Conservation (phyloP, 164 flowering plant species). For the Aristolochia californica region DNA sequence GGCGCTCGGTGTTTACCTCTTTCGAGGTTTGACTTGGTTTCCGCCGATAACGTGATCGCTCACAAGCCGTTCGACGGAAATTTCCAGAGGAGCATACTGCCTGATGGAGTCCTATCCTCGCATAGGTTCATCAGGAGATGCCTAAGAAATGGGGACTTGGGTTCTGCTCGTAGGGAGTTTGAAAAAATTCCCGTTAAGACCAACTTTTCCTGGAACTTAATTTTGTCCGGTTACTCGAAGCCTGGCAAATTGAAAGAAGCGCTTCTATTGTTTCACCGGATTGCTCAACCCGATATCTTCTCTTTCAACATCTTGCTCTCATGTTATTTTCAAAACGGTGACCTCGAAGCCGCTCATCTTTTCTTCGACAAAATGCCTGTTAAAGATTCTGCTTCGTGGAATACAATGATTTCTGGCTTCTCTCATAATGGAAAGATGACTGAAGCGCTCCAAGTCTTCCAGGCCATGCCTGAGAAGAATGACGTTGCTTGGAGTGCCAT, state of each 20-base stretch:
- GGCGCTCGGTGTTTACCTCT: background rate
- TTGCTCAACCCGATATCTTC: conserved; percentile 18
- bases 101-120: conserved; percentile 7
- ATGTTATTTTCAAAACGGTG: conserved; percentile 17
- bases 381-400: conserved; percentile 20
- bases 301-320: conserved; percentile 19
- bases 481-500: conserved; percentile 21
- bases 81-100: background rate
- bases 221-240: conserved; percentile 16
- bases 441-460: conserved; percentile 13
- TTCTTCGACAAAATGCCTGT: conserved; percentile 17
- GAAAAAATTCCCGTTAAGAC: conserved; percentile 14
- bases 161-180: conserved; percentile 11
- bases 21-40: conserved; percentile 4
- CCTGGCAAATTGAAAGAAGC: conserved; percentile 18
- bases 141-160: conserved; percentile 12
- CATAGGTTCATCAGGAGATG: conserved; percentile 10
- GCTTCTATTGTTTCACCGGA: conserved; percentile 13
- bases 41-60: conserved; percentile 14
- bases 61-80: background rate
- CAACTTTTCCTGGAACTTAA: conserved; percentile 16
- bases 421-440: conserved; percentile 9
- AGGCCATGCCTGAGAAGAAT: conserved; percentile 14
- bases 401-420: conserved; percentile 25
- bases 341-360: conserved; percentile 9